Evolutionary conservation across 257 asterid genomes (phyloP).

Genomic region (Solanum habrochaites): DNA sequence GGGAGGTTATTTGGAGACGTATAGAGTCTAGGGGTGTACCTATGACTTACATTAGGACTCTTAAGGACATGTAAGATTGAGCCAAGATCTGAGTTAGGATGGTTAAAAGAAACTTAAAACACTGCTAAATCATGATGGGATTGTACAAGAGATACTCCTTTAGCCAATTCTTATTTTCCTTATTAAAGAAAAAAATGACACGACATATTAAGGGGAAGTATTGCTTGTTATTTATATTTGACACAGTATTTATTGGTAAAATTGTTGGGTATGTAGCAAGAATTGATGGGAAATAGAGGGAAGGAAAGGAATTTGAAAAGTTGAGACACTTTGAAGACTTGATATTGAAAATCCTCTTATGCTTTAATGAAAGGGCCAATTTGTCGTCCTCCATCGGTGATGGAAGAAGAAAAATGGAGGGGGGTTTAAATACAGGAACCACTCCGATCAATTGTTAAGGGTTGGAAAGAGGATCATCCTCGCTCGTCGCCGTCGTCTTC

Average conservation of each 20-base stretch:
- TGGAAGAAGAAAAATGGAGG: too few relatives aligned
- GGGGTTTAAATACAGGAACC: too few relatives aligned
- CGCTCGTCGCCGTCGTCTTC: too few relatives aligned
- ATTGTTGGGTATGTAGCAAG: not conserved
- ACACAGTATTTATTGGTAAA: not conserved
- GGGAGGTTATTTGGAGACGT: not conserved
- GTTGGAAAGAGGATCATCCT: too few relatives aligned
- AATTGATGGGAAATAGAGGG: too few relatives aligned
- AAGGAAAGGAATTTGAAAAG: too few relatives aligned
- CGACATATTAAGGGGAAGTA: not conserved
- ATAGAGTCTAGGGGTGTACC: not conserved
- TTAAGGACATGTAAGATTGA: not conserved
- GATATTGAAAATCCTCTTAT: too few relatives aligned
- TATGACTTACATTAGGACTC: not conserved
- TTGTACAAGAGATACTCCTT: not conserved
- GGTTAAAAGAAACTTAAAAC: not conserved
- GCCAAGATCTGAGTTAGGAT: not conserved
- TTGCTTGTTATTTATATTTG: not conserved
- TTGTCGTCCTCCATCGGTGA: too few relatives aligned
- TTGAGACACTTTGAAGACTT: too few relatives aligned
- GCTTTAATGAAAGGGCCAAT: too few relatives aligned
- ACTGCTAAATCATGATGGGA: not conserved
- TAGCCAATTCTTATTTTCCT: not conserved
- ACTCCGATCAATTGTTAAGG: too few relatives aligned
- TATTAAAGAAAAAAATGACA: not conserved